phyloP scores from a whole-genome alignment of 1,139 yeast species.

The Yamadazyma blattariae region DNA sequence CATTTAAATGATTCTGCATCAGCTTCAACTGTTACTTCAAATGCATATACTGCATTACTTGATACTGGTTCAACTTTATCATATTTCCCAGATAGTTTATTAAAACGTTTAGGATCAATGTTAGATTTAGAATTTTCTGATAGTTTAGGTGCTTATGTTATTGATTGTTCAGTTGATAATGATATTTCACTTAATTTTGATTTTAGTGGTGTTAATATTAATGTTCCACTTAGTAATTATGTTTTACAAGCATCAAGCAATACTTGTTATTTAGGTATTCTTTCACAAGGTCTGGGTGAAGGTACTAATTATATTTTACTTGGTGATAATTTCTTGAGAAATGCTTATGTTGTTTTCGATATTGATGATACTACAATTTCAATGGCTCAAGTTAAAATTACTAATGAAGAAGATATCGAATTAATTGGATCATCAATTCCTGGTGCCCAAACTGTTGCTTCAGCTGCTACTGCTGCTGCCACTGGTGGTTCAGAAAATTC shows the following conservation, averaged over 20 bases:
- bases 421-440: slow-evolving; percentile 18
- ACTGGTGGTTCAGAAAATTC: slow-evolving; percentile 14
- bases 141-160: slow-evolving; percentile 21
- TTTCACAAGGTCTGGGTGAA: slow-evolving; percentile 23
- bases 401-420: slow-evolving; percentile 42
- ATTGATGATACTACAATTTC: slow-evolving; percentile 63
- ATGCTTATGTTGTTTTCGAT: slow-evolving; percentile 78
- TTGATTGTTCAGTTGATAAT: slow-evolving; percentile 20
- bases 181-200: slow-evolving; percentile 24
- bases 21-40: slow-evolving; percentile 14
- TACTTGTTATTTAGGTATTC: slow-evolving; percentile 30
- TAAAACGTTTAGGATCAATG: slow-evolving; percentile 24
- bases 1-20: slow-evolving; percentile 12
- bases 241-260: slow-evolving; percentile 12
- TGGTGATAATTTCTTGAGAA: slow-evolving; percentile 74
- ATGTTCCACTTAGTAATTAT: slow-evolving; percentile 34
- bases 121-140: slow-evolving; percentile 24
- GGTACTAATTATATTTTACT: slow-evolving; percentile 28
- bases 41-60: slow-evolving; percentile 29
- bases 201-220: slow-evolving; percentile 38
- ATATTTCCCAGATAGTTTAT: slow-evolving; percentile 27
- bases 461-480: slow-evolving; percentile 12
- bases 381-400: slow-evolving; percentile 57
- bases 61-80: slow-evolving; percentile 46
- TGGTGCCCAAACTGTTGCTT: slow-evolving; percentile 10